phyloP scores from a whole-genome alignment of 768 basidiomycete genomes.

The Auriscalpium orientale region DNA sequence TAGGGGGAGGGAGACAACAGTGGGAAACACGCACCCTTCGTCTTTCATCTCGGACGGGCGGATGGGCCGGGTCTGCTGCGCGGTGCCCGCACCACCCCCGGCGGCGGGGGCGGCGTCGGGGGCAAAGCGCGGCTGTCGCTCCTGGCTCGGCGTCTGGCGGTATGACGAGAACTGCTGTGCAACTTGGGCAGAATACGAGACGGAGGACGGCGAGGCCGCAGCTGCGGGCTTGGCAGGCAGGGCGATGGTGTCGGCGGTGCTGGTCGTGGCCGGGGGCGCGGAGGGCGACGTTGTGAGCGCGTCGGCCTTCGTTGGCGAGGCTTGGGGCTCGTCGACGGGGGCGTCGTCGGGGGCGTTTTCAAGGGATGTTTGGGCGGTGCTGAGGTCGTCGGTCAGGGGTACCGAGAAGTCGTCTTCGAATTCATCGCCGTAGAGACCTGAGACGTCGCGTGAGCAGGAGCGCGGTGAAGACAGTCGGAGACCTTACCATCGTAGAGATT shows the following conservation, averaged over 20 bases:
- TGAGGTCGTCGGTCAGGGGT: constrained; percentile 3
- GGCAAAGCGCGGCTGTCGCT: constrained; percentile 40
- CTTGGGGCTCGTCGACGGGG: constrained; percentile 5
- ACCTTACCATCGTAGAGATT: constrained; percentile 14
- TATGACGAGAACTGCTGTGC: constrained; percentile 59
- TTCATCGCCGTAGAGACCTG: constrained; percentile 17
- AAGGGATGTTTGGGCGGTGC: neutral
- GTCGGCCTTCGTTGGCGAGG: neutral
- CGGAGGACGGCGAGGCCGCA: constrained; percentile 15
- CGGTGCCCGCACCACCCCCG: neutral
- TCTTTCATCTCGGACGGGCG: constrained; percentile 93
- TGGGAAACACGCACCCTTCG: constrained; percentile 78
- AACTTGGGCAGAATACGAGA: constrained; percentile 58
- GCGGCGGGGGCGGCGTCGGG: neutral
- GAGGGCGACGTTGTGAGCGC: neutral
- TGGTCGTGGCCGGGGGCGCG: constrained; percentile 2
- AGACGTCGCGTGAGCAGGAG: neutral
- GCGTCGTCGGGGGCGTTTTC: neutral
- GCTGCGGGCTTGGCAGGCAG: constrained; percentile 10
- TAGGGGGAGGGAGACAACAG: neutral
- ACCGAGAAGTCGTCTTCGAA: constrained; percentile 15
- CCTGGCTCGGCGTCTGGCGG: constrained; percentile 60
- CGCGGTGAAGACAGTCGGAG: neutral
- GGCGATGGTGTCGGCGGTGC: neutral
- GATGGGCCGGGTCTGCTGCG: constrained; percentile 39